Evolutionary conservation across 2,329 filamentous ascomycete species (phyloP).

Genomic region (Pleoardoris graminearum): DNA sequence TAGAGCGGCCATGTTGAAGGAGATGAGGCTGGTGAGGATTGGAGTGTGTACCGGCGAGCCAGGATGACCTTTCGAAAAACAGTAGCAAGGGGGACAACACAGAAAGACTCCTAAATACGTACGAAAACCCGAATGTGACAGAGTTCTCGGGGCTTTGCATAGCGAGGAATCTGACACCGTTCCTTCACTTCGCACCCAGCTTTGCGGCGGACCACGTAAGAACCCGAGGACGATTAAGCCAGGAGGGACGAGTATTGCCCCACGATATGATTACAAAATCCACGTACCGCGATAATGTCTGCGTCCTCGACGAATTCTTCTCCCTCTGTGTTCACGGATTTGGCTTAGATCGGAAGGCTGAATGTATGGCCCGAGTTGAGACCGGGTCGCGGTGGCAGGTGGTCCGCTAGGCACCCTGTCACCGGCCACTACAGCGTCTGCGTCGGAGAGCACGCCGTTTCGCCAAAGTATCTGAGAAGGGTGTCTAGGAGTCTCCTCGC

Average conservation of each 20-base stretch:
- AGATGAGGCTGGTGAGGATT: no score
- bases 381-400: slow-evolving; percentile 5
- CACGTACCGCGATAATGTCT: slow-evolving; percentile 7
- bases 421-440: not conserved
- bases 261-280: not conserved
- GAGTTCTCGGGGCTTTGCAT: no score
- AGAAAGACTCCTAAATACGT: no score
- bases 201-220: not conserved
- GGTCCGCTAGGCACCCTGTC: slow-evolving; percentile 1
- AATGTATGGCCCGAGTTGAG: slow-evolving; percentile 5
- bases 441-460: not conserved
- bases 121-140: no score
- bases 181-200: no score
- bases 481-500: slow-evolving; percentile 1
- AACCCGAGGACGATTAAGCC: not conserved
- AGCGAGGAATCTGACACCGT: no score
- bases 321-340: not conserved
- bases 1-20: no score
- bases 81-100: no score
- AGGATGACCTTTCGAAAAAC: no score
- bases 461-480: not conserved
- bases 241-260: no score
- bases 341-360: slow-evolving; percentile 1
- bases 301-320: not conserved
- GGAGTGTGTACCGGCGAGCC: no score